Evolutionary conservation across 202 grass and related monocot genomes (phyloP), one percentile per base, ranked within the genome.

Genomic region (Musa balbisiana): DNA sequence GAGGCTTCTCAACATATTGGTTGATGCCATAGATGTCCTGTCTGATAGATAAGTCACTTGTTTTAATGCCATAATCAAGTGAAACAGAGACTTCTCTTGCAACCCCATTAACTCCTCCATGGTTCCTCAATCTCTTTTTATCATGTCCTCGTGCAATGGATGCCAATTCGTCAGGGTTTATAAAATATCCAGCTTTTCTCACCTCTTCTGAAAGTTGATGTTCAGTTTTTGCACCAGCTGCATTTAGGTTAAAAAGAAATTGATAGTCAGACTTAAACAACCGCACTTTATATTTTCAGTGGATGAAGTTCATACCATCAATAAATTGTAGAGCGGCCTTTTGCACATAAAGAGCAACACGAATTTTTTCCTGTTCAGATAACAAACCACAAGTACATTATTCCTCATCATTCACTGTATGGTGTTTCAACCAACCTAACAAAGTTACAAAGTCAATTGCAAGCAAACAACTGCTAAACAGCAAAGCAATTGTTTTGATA

Each of bases 311-410:
- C 55, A 72, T 82, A 98, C 90, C 94, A 64, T 91, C 88, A 86
- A 93, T 93, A 80, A 98, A 98, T 70, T 90, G 84, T 21, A 97
- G 76, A 43, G 93, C 93, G 21, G 93, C 93, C 55, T 88, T 90
- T 83, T 97, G 90, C 9, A 92, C 90, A 76, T 82, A 86, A 19
- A 97, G 81, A 1, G 93, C 93, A 24, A 97, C 82, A 49, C 93
- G 90, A 81, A 97, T 82, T 81, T 88, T 91, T 58, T 97, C 93
- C 93, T 96, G 82, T 78, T 15, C 15, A 66, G 21, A 72, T 51
- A 52, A 52, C 49, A 69, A 21, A 53, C 17, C 33, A n/a, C 9
- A 51, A 19, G 16, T 5, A 51, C 21, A 43, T 70, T 43, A 50
- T 49, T n/a, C 17, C 43, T 11, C 11, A 17, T 17, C 16, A 2